Conservation (phyloP, 192 early-diverging fungal genomes). For the Mycoemilia scoparia region DNA sequence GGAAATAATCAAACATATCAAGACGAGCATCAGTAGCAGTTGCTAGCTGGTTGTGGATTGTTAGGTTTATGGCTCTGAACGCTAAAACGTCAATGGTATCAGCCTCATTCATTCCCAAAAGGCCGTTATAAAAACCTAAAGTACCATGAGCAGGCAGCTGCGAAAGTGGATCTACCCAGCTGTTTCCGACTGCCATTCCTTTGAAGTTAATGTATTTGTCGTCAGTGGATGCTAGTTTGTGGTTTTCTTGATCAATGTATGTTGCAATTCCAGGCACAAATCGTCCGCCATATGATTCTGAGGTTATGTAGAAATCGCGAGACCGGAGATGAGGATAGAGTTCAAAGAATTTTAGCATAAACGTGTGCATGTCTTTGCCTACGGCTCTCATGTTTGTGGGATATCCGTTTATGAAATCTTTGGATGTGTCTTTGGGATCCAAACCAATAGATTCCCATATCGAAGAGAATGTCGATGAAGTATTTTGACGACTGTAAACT, state of each 20-base stretch:
- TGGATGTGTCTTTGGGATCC: too few species aligned
- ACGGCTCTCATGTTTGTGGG: constrained; percentile 49
- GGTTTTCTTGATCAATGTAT: constrained; percentile 40
- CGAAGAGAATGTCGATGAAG: too few species aligned
- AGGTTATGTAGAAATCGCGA: constrained; percentile 45
- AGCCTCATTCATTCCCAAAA: constrained; percentile 18
- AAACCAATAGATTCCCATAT: too few species aligned
- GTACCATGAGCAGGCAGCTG: constrained; percentile 23
- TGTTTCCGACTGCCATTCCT: constrained; percentile 37
- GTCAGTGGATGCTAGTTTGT: constrained; percentile 4
- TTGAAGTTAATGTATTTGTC: constrained; percentile 33
- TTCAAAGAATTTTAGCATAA: constrained; percentile 53
- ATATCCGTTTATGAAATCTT: constrained; percentile 43
- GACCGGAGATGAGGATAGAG: constrained; percentile 39
- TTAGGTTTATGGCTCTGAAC: constrained; percentile 21
- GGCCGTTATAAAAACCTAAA: constrained; percentile 19
- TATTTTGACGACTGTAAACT: too few species aligned
- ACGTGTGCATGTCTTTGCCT: constrained; percentile 43
- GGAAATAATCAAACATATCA: constrained; percentile 42
- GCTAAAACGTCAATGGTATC: constrained; percentile 21
- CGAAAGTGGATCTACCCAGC: constrained; percentile 23
- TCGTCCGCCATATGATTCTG: constrained; percentile 49
- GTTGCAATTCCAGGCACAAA: constrained; percentile 50
- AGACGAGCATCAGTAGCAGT: constrained; percentile 27
- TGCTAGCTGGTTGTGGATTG: constrained; percentile 26